Evolutionary conservation across 1,284 basidiomycete genomes (phyloP).

Genomic region (Schizophyllum commune): DNA sequence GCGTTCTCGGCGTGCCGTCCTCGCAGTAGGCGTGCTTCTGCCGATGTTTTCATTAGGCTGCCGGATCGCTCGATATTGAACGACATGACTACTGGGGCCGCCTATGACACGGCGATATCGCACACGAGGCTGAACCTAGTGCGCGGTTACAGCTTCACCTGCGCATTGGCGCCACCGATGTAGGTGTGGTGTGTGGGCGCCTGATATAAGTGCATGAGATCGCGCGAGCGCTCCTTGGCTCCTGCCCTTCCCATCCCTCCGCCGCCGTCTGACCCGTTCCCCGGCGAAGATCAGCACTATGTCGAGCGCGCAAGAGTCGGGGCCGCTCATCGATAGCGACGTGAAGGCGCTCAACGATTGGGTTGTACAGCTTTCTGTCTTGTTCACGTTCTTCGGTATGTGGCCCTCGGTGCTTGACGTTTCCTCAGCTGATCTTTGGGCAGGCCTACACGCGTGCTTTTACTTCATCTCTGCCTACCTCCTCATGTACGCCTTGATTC

Average conservation of each 20-base stretch:
- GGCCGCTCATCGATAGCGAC: neutral
- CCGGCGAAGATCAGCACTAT: neutral
- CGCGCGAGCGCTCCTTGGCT: neutral
- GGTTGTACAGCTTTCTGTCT: neutral
- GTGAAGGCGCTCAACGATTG: neutral
- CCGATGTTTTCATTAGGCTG: neutral
- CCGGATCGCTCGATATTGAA: neutral
- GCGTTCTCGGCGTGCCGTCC: neutral
- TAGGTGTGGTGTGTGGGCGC: neutral
- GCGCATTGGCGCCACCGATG: neutral
- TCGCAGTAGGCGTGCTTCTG: neutral
- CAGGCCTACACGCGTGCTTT: neutral
- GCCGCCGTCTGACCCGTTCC: neutral
- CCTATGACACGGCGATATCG: neutral
- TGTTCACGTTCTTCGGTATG: neutral
- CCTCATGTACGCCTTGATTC: neutral
- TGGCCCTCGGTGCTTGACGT: neutral
- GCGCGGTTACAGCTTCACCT: neutral
- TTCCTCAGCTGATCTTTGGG: neutral
- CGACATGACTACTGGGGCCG: neutral
- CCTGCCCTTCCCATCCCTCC: neutral
- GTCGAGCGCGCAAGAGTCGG: neutral
- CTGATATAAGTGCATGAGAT: neutral
- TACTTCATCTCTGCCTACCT: neutral
- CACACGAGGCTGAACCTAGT: neutral